phyloP scores from a whole-genome alignment of 768 basidiomycete genomes.

The Rhizopogon rudus region DNA sequence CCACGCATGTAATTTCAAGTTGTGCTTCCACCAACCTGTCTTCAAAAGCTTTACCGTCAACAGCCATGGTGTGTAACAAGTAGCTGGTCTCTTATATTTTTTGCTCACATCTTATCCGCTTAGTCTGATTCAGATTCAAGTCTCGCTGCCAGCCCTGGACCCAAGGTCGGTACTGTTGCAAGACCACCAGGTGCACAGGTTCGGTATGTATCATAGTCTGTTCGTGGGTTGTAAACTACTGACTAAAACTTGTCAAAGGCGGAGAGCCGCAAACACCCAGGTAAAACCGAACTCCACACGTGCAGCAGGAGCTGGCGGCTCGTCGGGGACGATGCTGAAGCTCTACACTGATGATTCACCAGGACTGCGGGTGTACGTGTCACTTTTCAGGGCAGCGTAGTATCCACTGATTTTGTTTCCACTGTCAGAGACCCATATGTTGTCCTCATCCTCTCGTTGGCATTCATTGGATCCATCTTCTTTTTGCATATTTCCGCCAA shows the following conservation, averaged over 20 bases:
- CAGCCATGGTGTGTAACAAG: not conserved
- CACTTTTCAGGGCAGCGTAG: not conserved
- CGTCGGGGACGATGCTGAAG: constrained; percentile 97
- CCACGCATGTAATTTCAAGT: not conserved
- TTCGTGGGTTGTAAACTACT: not conserved
- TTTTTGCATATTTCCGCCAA: constrained; percentile 98
- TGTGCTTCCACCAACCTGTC: not conserved
- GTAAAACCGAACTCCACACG: constrained; percentile 82
- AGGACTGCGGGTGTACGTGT: constrained; percentile 90
- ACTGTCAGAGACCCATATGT: constrained; percentile 85
- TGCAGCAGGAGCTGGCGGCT: constrained; percentile 93
- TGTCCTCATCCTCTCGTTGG: constrained; percentile 90
- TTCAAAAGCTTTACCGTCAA: not conserved
- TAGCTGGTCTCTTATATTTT: constrained; percentile 1
- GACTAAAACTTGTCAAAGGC: constrained; percentile 35
- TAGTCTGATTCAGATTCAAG: constrained; percentile 79
- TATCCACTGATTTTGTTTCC: constrained; percentile 6
- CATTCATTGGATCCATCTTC: constrained; percentile 97
- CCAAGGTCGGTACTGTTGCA: constrained; percentile 46
- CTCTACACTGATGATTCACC: constrained; percentile 98
- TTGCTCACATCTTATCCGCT: not conserved
- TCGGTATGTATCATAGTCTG: constrained; percentile 46
- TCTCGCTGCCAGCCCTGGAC: constrained; percentile 30
- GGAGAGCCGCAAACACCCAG: constrained; percentile 65
- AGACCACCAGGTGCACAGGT: constrained; percentile 80